A percentile compares a stretch with the other conserved stretches of the same genome.
These are phyloP conservation scores for Boletellus deceptivus DNA, from an alignment of 1,284 basidiomycete species.

Conservation along the genomic window DNA sequence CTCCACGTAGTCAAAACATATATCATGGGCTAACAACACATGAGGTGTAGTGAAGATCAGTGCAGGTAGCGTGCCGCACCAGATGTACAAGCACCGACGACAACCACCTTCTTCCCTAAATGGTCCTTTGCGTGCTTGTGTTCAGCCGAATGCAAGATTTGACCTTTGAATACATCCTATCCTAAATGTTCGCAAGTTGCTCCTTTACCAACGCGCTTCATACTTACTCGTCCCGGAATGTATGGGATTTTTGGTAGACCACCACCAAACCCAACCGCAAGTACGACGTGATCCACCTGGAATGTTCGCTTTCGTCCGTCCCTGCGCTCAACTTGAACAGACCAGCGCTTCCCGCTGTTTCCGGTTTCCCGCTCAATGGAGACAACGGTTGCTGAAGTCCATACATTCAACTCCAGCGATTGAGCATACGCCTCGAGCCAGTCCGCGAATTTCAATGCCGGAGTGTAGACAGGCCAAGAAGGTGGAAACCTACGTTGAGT, in stretches of 20 bases:
- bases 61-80: conserved; percentile 18
- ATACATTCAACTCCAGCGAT: conserved; percentile 54
- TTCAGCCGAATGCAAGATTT: conserved; percentile 39
- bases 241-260: conserved; percentile 31
- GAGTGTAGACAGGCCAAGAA: conserved; percentile 39
- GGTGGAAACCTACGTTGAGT: conserved; percentile 30
- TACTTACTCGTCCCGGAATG: not conserved
- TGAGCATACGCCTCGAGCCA: conserved; percentile 59
- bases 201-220: not conserved
- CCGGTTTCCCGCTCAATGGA: conserved; percentile 32
- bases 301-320: conserved; percentile 24
- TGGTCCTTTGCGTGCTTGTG: conserved; percentile 28
- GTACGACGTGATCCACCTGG: conserved; percentile 36
- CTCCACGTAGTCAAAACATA: conserved; percentile 23
- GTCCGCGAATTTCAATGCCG: conserved; percentile 46
- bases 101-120: conserved; percentile 23
- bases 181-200: not conserved
- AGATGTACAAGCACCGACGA: conserved; percentile 27
- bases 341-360: conserved; percentile 33
- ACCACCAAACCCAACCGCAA: conserved; percentile 40
- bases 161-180: conserved; percentile 23
- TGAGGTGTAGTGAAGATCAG: not conserved
- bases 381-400: conserved; percentile 43
- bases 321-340: conserved; percentile 26
- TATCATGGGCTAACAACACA: conserved; percentile 26